Evolutionary conservation across 176 grass and related monocot species (phyloP), one percentile per base, ranked within the genome.

Genomic region (Raddia guianensis): DNA sequence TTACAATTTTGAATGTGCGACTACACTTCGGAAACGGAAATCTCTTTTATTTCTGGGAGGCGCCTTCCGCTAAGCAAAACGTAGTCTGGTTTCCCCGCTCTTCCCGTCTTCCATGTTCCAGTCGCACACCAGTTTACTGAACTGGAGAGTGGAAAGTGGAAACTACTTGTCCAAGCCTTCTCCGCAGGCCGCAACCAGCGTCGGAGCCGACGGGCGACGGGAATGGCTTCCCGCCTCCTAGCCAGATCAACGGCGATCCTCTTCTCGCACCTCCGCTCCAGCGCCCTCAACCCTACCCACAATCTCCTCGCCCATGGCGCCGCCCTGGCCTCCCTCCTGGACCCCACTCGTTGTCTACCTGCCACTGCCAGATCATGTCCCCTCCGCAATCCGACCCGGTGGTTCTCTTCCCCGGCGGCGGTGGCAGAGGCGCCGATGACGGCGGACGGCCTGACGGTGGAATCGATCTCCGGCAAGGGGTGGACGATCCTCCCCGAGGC

Each of bases 401-500:
- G 75, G 73, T 83, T 91, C 85, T 91, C 94, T 78, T 89, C 91
- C 40, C 68, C 64, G 44, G 77, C 79, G 18, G 75, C 78, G 42
- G 71, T 84, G 49, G 45, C 74, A 12, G 87, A 88, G 70, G 80
- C 77, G 18, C 92, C 90, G 3, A 82, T 48, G 78, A 98, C 95
- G 5, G 87, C 76, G 1, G 95, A 93, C 49, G 95, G 95, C 1
- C 70, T 98, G 62, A 95, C 90, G 72, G 86, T 93, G 12, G 90
- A 93, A 12, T 93, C 84, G 6, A 95, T 98, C 35, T 75, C 68
- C 0, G 63, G 76, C n/a, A 98, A 98, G 81, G 82, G 88, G 73
- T 98, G 95, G 95, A 85, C 90, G 55, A 98, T 98, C 74, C 81
- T 95, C 12, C 90, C 86, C 11, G 92, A 95, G 79, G 48, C 70